Evolutionary conservation across 805 yeast genomes (phyloP), one percentile per base, ranked within the genome.

Genomic region (Starmerella bombi): DNA sequence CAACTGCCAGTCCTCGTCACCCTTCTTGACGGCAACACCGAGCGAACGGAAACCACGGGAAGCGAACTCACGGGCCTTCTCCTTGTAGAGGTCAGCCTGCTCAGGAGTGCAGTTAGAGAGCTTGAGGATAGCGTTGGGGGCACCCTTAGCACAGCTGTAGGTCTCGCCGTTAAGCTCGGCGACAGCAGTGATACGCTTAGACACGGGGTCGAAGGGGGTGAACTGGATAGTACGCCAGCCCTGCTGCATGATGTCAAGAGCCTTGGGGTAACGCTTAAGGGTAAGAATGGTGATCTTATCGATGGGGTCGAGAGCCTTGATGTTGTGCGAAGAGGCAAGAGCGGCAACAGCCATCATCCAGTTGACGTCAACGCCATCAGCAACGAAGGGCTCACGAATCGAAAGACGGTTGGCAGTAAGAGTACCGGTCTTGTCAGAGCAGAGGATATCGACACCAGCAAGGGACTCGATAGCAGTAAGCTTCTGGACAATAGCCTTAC

Each of bases 1-100:
- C 60, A 84, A 79, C 72, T 84, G 94, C 94, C 94, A 84, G 78
- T 83, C 94, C 66, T 93, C 94, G 68, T 84, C 94, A 69, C 93
- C 94, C 79, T 93, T 80, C 91, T 84, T 84, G 75, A 94, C 84
- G 56, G 95, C 94, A 71, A 84, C 94, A 82, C 95, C 95, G 63
- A 84, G 75, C 60, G 95, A 84, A 71, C 95, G 76, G 93, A 84
- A 84, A 77, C 95, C 94, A 78, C 94, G 81, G 58, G 91, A 75
- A 62, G 95, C 94, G 65, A 84, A 82, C 74, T 84, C 95, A 62
- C 93, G 91, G 61, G 86, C 94, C 69, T 85, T 83, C 77, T 82
- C 83, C 72, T 82, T 91, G 71, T 84, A 84, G 73, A 81, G 79
- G 69, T 80, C 91, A 65, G 82, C 85, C 66, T 81, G 72, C 67